These are phyloP conservation scores for Lycium barbarum DNA, from an alignment of 257 asterid genomes.

Conservation along the genomic window DNA sequence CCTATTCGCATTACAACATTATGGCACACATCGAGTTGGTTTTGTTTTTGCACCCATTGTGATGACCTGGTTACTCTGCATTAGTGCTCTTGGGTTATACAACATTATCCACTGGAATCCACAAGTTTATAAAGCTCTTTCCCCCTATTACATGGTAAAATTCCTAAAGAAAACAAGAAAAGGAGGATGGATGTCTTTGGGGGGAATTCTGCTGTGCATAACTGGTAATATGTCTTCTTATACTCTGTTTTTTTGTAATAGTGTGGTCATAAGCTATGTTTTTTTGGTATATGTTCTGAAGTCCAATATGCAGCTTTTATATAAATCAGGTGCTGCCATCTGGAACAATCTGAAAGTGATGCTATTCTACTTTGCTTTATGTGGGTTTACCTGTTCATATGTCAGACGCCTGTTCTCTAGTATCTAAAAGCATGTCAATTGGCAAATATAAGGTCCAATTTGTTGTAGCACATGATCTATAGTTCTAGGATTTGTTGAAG, in stretches of 20 bases:
- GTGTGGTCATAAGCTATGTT: not conserved
- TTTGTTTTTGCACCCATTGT: conserved; percentile 87
- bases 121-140: conserved; percentile 83
- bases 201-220: conserved; percentile 93
- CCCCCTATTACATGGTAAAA: conserved; percentile 82
- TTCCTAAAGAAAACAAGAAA: conserved; percentile 93
- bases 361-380: conserved; percentile 7
- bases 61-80: conserved; percentile 81
- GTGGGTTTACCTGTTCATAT: conserved; percentile 13
- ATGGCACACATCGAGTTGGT: conserved; percentile 93
- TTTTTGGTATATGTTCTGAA: not conserved
- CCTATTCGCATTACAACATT: conserved; percentile 94
- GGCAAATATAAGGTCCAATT: conserved; percentile 2
- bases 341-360: not conserved
- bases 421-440: conserved; percentile 6
- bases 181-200: conserved; percentile 99
- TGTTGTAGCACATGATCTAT: conserved; percentile 1
- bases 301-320: conserved; percentile 26
- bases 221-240: conserved; percentile 61
- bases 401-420: not conserved
- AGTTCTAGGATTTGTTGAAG: not conserved
- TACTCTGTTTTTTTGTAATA: not conserved
- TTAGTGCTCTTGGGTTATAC: conserved; percentile 83
- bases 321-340: conserved; percentile 18
- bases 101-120: conserved; percentile 89